A percentile compares a stretch with the other conserved stretches of the same genome.
Evolutionary conservation across 1,284 basidiomycete species (phyloP).

Genomic region (Tremellales sp.): DNA sequence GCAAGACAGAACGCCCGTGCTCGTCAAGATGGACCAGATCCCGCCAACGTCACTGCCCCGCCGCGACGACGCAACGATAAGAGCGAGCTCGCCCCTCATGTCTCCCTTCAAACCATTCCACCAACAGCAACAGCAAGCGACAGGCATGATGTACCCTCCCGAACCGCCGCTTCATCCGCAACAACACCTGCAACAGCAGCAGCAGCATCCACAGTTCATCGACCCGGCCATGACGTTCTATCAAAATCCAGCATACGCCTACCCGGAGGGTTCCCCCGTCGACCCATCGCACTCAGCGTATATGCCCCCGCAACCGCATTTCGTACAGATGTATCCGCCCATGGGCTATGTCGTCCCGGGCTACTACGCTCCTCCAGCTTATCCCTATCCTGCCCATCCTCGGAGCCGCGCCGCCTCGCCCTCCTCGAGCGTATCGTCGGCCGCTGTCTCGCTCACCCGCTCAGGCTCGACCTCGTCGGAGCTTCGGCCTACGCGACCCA

Average conservation of each 20-base stretch:
- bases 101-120: constrained; percentile 13
- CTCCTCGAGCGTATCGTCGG: constrained; percentile 22
- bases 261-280: constrained; percentile 7
- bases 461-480: constrained; percentile 27
- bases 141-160: no score
- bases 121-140: constrained; percentile 2
- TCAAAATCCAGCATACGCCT: constrained; percentile 7
- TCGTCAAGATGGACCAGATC: constrained; percentile 1
- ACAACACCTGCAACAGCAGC: background rate
- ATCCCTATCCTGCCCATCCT: constrained; percentile 16
- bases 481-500: constrained; percentile 23
- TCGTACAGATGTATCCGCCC: constrained; percentile 7
- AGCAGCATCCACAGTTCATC: constrained; percentile 13
- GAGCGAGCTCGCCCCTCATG: constrained; percentile 11
- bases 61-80: no score
- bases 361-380: constrained; percentile 2
- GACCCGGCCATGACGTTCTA: constrained; percentile 13
- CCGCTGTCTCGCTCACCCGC: constrained; percentile 19
- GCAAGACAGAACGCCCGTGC: constrained; percentile 13
- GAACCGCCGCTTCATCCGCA: constrained; percentile 1
- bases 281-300: constrained; percentile 12
- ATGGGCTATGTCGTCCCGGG: constrained; percentile 4
- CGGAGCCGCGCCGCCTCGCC: constrained; percentile 24
- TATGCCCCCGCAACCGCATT: constrained; percentile 9
- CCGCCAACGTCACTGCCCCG: constrained; percentile 4